Conservation (phyloP, 768 basidiomycete species). For the Rhodosporidiobolus odoratus region DNA sequence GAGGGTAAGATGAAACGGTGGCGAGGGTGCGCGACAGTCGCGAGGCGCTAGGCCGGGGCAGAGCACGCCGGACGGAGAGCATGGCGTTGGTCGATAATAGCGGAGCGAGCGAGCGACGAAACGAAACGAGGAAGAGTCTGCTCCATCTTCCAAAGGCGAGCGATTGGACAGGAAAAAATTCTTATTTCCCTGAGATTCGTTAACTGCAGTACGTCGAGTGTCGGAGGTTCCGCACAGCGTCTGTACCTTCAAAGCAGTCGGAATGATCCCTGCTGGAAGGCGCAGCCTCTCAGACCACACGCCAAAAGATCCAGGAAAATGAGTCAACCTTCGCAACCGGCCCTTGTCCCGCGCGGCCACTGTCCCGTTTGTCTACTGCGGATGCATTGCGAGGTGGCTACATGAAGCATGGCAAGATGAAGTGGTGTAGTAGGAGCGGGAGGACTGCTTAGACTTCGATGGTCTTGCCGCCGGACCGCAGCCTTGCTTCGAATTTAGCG, state of each 20-base stretch:
- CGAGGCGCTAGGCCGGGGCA: neutral
- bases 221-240: too few species aligned
- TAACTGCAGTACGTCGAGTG: too few species aligned
- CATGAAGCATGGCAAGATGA: neutral
- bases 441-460: constrained; percentile 26
- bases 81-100: neutral
- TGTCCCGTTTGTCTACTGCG: neutral
- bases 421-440: neutral
- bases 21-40: constrained; percentile 10
- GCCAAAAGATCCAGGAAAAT: neutral
- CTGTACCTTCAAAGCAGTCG: too few species aligned
- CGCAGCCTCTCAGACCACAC: neutral
- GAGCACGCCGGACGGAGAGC: constrained; percentile 7
- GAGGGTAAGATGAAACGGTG: constrained; percentile 42
- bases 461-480: constrained; percentile 40
- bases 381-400: neutral
- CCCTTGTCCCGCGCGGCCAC: neutral
- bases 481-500: constrained; percentile 57
- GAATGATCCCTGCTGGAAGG: too few species aligned
- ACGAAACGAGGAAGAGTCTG: neutral
- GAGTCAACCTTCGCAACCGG: constrained; percentile 11
- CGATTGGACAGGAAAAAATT: neutral
- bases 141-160: too few species aligned
- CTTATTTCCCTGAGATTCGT: neutral
- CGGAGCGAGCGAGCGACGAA: neutral